Base-by-base conservation (phyloP, 768 basidiomycete genomes). In the Mycena sanguinolenta region DNA sequence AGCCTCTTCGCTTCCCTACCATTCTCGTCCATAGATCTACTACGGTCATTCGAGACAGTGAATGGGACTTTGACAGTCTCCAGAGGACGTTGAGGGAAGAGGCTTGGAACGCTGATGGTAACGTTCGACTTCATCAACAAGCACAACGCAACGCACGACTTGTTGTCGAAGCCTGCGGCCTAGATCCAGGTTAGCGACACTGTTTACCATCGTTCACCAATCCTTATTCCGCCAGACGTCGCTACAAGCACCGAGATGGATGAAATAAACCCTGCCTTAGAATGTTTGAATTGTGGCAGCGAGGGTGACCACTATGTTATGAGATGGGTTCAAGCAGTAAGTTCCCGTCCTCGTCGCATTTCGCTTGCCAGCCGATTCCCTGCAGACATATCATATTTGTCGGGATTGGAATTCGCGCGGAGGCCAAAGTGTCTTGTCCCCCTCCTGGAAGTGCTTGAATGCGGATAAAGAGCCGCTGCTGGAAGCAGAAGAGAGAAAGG, bases 201-300 rank as follows among this genome's bases (percentile, higher is more conserved):
- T 14, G 12, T 13, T 4, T 55, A 36, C 34, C 9, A 13, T 12
- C 4, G 34, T 53, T 36, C n/a, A n/a, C 17, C 10, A n/a, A 5
- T 34, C 44, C 44, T 34, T 10, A 19, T 19, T 30, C 19, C 28
- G 53, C 5, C 34, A 55, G 63, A 65, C 21, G 69, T 70, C 1
- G 65, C 63, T 12, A 65, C 69, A 0, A 4, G 32, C 30, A 13
- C 50, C n/a, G 69, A 70, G n/a, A 65, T 70, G 69, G 32, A 70
- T 28, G 69, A 70, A 36, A 64, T 70, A 21, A 54, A 70, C 36
- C 69, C 69, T 13, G 52, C 27, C 0, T 10, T 70, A 12, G 69
- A 70, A 55, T 70, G 69, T 17, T 23, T 70, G 63, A 54, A 54
- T 61, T 70, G 69, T 38, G 21, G 21, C 14, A 2, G 44, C 28